Conservation (phyloP, 2,329 filamentous ascomycete genomes). For the Penicillium sp. region DNA sequence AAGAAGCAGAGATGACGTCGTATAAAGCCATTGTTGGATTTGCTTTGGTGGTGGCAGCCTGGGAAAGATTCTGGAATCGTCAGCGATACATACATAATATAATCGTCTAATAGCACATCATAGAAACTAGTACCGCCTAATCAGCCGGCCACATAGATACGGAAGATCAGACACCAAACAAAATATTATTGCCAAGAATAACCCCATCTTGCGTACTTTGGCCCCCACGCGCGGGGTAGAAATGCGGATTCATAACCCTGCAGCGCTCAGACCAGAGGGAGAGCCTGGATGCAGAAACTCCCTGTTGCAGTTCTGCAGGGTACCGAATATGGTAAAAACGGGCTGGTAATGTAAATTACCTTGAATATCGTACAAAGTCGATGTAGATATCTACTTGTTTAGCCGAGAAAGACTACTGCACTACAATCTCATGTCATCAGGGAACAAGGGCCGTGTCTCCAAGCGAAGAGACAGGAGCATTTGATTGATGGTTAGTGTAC, state of each 20-base stretch:
- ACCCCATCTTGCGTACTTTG: not conserved
- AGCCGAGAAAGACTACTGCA: not conserved
- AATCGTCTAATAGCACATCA: not conserved
- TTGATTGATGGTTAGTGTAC: not conserved
- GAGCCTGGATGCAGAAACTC: not conserved
- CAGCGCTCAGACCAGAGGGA: not conserved
- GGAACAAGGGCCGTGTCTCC: not conserved
- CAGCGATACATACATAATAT: not conserved
- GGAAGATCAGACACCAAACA: not conserved
- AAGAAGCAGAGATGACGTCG: not conserved
- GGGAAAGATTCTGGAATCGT: not conserved
- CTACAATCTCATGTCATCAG: not conserved
- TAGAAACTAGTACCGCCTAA: not conserved
- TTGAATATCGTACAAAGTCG: not conserved
- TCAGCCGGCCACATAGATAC: not conserved
- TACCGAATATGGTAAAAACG: not conserved
- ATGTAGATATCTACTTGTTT: not conserved
- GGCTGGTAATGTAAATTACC: not conserved
- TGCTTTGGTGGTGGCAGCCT: not conserved
- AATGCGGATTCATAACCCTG: not conserved
- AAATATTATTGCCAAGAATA: not conserved
- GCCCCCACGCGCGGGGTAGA: not conserved
- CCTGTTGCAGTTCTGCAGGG: not conserved
- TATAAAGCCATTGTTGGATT: not conserved
- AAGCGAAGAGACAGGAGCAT: not conserved